phyloP scores from a whole-genome alignment of 805 yeast genomes.

The Candida suzukii region DNA sequence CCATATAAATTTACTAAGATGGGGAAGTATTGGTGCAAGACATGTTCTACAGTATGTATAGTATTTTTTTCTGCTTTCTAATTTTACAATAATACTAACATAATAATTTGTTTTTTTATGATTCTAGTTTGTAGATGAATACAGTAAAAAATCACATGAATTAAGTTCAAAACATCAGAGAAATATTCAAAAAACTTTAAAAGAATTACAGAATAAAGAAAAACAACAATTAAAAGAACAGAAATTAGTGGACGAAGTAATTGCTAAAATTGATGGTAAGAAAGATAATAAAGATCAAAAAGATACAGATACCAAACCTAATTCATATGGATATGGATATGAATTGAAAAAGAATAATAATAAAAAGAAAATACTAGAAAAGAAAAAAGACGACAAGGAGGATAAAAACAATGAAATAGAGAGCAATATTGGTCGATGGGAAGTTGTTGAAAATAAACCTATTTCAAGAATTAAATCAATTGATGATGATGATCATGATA shows the following conservation, averaged over 20 bases:
- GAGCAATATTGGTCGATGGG: background rate
- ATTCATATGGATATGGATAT: background rate
- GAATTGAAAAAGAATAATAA: background rate
- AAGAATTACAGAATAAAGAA: conserved; percentile 20
- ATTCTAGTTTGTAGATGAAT: conserved; percentile 30
- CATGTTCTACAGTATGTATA: conserved; percentile 27
- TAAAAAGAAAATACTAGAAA: conserved; percentile 2
- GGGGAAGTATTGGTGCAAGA: conserved; percentile 30
- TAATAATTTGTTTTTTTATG: too few species aligned
- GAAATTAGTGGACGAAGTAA: conserved; percentile 11
- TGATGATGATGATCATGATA: too few species aligned
- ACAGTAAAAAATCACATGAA: conserved; percentile 27
- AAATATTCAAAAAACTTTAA: conserved; percentile 14
- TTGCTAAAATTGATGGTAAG: conserved; percentile 1
- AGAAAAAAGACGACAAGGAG: background rate
- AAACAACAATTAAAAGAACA: conserved; percentile 9
- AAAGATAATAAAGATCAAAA: background rate
- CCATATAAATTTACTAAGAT: conserved; percentile 5
- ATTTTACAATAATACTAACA: conserved; percentile 3
- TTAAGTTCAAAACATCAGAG: conserved; percentile 24
- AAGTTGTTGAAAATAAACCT: background rate
- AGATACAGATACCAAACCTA: background rate
- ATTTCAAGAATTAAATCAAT: too few species aligned
- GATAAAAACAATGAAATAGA: background rate
- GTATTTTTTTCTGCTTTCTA: background rate